Base-by-base conservation (phyloP, 345 rosid species). In the Lepidium aucheri region DNA sequence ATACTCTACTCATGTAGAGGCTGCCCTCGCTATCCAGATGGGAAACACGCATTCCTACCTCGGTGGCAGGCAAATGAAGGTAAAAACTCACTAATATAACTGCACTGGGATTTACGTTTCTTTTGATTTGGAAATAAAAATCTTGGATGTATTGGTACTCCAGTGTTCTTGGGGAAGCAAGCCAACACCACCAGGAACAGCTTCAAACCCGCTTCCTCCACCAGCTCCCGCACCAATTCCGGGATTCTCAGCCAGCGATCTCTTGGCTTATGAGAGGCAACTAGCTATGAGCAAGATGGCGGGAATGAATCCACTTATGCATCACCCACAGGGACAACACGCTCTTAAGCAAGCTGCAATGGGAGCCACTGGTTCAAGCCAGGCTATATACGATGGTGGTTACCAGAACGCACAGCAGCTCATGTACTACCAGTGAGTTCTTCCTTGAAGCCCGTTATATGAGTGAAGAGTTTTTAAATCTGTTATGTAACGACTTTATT, bases 341-440 rank as follows among this genome's bases (percentile, higher is more conserved):
- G 86, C 86, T 34, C 81, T 89, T 26, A 92, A 89, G 80, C 97
- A 91, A 67, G 86, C 84, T 30, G 86, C 82, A 39, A 78, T 85
- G 83, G 89, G 96, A 65, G 81, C 81, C 24, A 86, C 87, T 33
- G 97, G 95, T 42, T 85, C 93, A 36, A 90, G 86, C 89, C 99
- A 90, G 67, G 95, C 93, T 6, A 86, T 87, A 46, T 87, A 94
- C 42, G 99, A 91, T 59, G 90, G 93, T 15, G 97, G 97, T 49
- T 89, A 84, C 74, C 99, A 85, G 81, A 95, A 78, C 24, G 83
- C 93, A 13, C 98, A 89, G 80, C 98, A 92, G 70, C 87, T 92
- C 58, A 84, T 94, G 96, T 94, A 90, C 74, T 94, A 88, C 75
- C 91, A 90, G 88, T 91, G 67, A 65, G 28, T 51, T 65, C 60